phyloP scores from a whole-genome alignment of 139 green algal species.

The Deuterostichococcus epilithicus region DNA sequence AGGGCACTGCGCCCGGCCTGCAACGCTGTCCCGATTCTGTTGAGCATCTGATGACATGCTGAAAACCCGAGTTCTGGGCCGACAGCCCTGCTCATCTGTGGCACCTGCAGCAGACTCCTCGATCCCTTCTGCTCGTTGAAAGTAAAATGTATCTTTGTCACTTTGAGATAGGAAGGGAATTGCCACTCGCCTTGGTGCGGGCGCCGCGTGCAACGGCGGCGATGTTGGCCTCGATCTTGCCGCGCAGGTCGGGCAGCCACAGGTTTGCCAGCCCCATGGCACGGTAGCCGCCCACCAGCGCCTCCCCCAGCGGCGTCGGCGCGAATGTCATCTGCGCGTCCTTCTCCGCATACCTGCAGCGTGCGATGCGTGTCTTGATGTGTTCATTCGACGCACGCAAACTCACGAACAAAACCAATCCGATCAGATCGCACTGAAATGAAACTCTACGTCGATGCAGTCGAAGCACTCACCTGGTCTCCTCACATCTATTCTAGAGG shows the following conservation, averaged over 20 bases:
- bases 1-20: not conserved
- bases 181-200: constrained; percentile 42
- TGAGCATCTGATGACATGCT: too few relatives aligned
- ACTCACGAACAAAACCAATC: not conserved
- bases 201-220: constrained; percentile 57
- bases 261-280: constrained; percentile 79
- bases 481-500: too few relatives aligned
- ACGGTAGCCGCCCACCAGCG: constrained; percentile 75
- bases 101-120: not conserved
- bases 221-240: constrained; percentile 84
- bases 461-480: too few relatives aligned
- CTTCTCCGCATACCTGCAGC: constrained; percentile 76
- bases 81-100: not conserved
- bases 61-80: too few relatives aligned
- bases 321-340: constrained; percentile 68
- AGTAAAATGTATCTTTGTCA: too few relatives aligned
- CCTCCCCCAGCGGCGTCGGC: constrained; percentile 80
- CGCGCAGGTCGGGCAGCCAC: constrained; percentile 75
- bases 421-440: too few relatives aligned
- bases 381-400: not conserved
- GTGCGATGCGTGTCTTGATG: not conserved
- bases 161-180: not conserved
- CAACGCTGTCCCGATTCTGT: too few relatives aligned
- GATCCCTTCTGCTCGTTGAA: too few relatives aligned
- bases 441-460: too few relatives aligned